Base-by-base conservation (phyloP, 1,139 yeast species). In the Fermentozyma sake region DNA sequence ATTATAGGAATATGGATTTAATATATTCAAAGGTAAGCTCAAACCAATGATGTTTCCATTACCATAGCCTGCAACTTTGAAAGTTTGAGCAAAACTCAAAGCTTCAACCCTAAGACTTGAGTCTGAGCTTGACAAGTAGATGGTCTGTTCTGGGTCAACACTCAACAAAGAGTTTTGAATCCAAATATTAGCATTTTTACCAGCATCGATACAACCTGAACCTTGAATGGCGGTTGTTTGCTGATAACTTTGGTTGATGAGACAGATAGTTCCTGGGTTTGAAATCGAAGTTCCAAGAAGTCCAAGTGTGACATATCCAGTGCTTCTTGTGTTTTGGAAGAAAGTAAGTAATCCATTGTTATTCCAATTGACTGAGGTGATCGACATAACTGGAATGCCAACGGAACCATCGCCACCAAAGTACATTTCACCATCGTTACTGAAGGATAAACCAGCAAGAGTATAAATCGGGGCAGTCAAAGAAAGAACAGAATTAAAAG, bases 61-160 rank as follows among this genome's bases (percentile, higher is more conserved):
- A 30, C 65, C 65, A 31, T 46, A 58, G 18, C 62, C 63, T 16
- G 47, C 48, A 14, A 59, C 61, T 3, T 35, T 47, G 34, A 44
- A 50, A 5, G 55, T 50, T 31, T 41, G 49, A 16, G 44, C 15
- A 7, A 30, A 9, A n/a, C 46, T 32, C 11, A 49, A 20, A 5
- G 46, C 45, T 14, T 39, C 43, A 10, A 48, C 52, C 26, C 44
- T 37, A 19, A 56, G 21, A 11, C 45, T 24, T 2, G 61, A 48
- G 3, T 31, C 20, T 1, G 43, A 13, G 11, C 44, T 27, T 20
- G 44, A 39, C 34, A 57, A 39, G 32, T 48, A 51, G 24, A 55
- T 39, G 3, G 43, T 42, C 37, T 56, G 62, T 14, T 39, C 32
- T 5, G 38, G 17, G n/a, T 39, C 37, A 12, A 47, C 31, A 3